phyloP scores from a whole-genome alignment of 495 filamentous ascomycete genomes.

The Diplogelasinospora grovesii region DNA sequence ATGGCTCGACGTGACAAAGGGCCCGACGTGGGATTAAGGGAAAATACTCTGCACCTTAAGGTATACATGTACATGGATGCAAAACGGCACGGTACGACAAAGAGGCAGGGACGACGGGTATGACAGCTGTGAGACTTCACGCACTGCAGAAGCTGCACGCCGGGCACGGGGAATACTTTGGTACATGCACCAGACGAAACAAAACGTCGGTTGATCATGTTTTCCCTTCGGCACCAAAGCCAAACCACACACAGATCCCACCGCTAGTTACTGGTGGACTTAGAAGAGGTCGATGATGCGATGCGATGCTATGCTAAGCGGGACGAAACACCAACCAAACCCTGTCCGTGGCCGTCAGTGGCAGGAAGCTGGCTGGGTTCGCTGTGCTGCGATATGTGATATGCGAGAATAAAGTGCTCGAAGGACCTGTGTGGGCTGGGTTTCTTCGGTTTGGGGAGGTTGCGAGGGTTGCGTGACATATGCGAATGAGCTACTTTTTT shows the following conservation, averaged over 20 bases:
- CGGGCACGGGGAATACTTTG: no score
- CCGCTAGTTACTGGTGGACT: neutral
- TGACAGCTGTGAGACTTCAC: conserved; percentile 16
- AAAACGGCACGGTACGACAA: conserved; percentile 14
- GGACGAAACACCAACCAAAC: conserved; percentile 15
- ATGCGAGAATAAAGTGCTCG: conserved; percentile 11
- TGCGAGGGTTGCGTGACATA: conserved; percentile 23
- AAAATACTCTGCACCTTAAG: neutral
- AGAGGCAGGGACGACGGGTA: conserved; percentile 8
- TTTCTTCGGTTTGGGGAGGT: conserved; percentile 1
- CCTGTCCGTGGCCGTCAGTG: conserved; percentile 9
- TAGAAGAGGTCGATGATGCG: conserved; percentile 15
- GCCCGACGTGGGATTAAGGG: neutral
- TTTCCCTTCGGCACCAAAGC: neutral
- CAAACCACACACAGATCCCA: neutral
- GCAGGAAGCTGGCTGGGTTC: neutral
- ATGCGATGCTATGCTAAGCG: conserved; percentile 23
- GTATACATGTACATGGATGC: conserved; percentile 4
- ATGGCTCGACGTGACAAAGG: neutral
- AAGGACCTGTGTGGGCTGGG: neutral
- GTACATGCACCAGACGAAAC: conserved; percentile 16
- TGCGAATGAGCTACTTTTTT: conserved; percentile 10
- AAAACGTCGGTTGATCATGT: conserved; percentile 22
- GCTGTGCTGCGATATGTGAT: neutral
- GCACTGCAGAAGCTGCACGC: conserved; percentile 7